phyloP scores from a whole-genome alignment of 768 basidiomycete species.

The Mycena latifolia region DNA sequence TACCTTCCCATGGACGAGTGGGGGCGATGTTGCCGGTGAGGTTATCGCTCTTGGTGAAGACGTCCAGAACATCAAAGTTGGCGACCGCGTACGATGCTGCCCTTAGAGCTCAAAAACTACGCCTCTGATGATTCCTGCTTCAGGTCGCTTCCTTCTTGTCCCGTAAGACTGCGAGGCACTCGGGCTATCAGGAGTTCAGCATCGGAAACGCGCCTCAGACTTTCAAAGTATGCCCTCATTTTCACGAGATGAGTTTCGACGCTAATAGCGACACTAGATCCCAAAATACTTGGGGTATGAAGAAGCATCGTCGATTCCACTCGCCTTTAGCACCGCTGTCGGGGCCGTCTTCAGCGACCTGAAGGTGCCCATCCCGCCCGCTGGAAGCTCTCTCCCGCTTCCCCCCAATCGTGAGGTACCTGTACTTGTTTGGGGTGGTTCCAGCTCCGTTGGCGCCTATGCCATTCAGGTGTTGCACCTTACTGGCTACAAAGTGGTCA shows the following conservation, averaged over 20 bases:
- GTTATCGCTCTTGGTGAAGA: constrained; percentile 20
- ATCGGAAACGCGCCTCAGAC: constrained; percentile 25
- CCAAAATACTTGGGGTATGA: constrained; percentile 21
- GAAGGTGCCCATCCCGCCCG: constrained; percentile 16
- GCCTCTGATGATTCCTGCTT: constrained; percentile 21
- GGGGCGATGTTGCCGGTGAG: constrained; percentile 22
- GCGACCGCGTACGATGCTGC: constrained; percentile 24
- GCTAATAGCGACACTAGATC: constrained; percentile 20
- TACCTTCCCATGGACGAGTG: constrained; percentile 21
- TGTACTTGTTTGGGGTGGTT: constrained; percentile 26
- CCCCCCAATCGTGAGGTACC: constrained; percentile 20
- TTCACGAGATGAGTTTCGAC: constrained; percentile 17
- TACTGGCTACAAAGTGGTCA: constrained; percentile 22
- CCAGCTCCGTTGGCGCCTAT: constrained; percentile 20
- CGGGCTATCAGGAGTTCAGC: constrained; percentile 23
- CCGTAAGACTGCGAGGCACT: constrained; percentile 22
- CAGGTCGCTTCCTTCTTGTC: constrained; percentile 21
- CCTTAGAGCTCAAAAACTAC: constrained; percentile 21
- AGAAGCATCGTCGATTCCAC: constrained; percentile 22
- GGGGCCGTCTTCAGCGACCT: constrained; percentile 23
- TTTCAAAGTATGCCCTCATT: constrained; percentile 23
- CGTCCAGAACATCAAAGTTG: constrained; percentile 22
- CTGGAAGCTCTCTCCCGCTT: constrained; percentile 23
- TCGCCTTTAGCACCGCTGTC: constrained; percentile 25
- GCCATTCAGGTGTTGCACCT: constrained; percentile 22